phyloP scores from a whole-genome alignment of 1,284 basidiomycete species.

The Cystobasidium pallidum region DNA sequence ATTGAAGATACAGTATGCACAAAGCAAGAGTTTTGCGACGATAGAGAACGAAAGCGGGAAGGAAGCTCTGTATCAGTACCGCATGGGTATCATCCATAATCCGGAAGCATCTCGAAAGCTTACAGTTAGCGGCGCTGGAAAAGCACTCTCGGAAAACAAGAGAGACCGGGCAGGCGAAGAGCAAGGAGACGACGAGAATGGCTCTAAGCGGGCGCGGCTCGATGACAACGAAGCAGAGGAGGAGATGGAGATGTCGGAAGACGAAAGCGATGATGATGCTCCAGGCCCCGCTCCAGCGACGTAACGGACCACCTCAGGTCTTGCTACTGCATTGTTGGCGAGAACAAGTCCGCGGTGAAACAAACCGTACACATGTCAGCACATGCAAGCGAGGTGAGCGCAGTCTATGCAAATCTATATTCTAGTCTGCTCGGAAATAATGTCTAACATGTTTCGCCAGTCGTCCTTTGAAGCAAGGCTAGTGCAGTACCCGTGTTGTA shows the following conservation, averaged over 20 bases:
- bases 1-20: conserved; percentile 50
- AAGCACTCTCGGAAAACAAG: conserved; percentile 47
- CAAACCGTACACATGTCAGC: too few relatives aligned
- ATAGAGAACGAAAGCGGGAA: conserved; percentile 50
- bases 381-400: too few relatives aligned
- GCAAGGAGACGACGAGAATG: conserved; percentile 46
- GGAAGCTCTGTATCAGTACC: conserved; percentile 53
- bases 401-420: background rate
- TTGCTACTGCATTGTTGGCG: background rate
- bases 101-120: conserved; percentile 45
- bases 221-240: conserved; percentile 48
- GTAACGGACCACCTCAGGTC: background rate
- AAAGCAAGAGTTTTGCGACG: conserved; percentile 51
- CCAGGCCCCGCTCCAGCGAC: conserved; percentile 25
- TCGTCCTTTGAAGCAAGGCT: background rate
- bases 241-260: conserved; percentile 45
- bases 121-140: conserved; percentile 52
- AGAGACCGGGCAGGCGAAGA: conserved; percentile 46
- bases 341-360: background rate
- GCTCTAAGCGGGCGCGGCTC: conserved; percentile 44
- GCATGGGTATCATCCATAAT: conserved; percentile 49
- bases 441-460: background rate
- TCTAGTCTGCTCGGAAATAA: background rate
- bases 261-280: conserved; percentile 29
- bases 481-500: conserved; percentile 5